phyloP scores from a whole-genome alignment of 192 early-diverging fungal genomes.

The Fimicolochytrium jonesii region DNA sequence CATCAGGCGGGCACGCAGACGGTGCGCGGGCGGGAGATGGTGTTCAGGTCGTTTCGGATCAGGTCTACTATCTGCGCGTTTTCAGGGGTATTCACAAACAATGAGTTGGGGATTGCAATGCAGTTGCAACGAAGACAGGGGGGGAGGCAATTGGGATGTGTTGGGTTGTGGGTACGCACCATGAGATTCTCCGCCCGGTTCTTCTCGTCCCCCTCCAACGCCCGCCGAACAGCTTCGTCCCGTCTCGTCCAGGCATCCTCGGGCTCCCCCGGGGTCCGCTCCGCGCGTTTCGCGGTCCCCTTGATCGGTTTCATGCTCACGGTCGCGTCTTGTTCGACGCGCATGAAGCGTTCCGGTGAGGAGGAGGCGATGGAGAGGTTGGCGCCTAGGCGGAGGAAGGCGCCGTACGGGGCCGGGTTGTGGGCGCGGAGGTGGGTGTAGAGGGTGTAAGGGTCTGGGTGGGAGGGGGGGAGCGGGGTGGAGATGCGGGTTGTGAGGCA shows the following conservation, averaged over 20 bases:
- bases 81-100: no score
- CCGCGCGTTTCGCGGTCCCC: conserved; percentile 58
- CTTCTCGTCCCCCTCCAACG: conserved; percentile 69
- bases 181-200: conserved; percentile 96
- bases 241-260: conserved; percentile 31
- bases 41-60: conserved; percentile 88
- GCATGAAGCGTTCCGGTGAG: conserved; percentile 82
- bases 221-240: conserved; percentile 40
- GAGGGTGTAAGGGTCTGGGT: conserved; percentile 33
- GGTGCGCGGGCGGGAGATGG: conserved; percentile 57
- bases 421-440: conserved; percentile 63
- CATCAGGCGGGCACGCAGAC: conserved; percentile 85
- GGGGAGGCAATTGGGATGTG: no score
- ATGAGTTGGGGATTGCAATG: no score
- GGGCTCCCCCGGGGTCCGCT: conserved; percentile 38
- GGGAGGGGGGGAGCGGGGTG: not conserved
- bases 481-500: conserved; percentile 83
- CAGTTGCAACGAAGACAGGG: no score
- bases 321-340: conserved; percentile 34
- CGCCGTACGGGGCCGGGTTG: conserved; percentile 87
- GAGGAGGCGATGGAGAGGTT: conserved; percentile 45
- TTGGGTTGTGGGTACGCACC: conserved; percentile 50
- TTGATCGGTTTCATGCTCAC: conserved; percentile 98
- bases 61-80: conserved; percentile 88
- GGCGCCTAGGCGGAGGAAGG: conserved; percentile 58